These are phyloP conservation scores for Mortierella claussenii DNA, from an alignment of 192 early-diverging fungal genomes.

Conservation along the genomic window DNA sequence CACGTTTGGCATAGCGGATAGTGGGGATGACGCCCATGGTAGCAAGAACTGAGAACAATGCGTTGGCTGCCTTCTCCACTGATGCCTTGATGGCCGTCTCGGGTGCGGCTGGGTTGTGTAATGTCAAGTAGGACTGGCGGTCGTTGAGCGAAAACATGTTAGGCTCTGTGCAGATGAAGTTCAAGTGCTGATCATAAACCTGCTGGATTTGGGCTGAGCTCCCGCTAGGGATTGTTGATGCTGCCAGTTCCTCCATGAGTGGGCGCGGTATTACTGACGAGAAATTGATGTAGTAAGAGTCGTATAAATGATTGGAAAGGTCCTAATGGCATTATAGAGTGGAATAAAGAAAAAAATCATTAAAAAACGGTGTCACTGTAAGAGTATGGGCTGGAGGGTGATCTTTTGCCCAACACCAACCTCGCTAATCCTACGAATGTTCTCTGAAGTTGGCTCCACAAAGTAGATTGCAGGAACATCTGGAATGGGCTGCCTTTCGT, in stretches of 20 bases:
- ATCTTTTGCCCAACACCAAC: slow-evolving; percentile 68
- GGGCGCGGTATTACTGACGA: slow-evolving; percentile 85
- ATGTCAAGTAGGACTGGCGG: slow-evolving; percentile 76
- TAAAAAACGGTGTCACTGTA: not conserved
- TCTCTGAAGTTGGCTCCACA: slow-evolving; percentile 89
- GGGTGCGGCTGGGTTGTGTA: slow-evolving; percentile 86
- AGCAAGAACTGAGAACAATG: slow-evolving; percentile 91
- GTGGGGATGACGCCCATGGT: slow-evolving; percentile 92
- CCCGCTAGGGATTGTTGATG: slow-evolving; percentile 78
- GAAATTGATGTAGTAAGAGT: slow-evolving; percentile 97
- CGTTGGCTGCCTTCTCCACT: slow-evolving; percentile 81
- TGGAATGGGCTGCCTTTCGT: slow-evolving; percentile 87
- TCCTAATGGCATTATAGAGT: slow-evolving; percentile 65
- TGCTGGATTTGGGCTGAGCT: slow-evolving; percentile 87
- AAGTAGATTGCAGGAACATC: slow-evolving; percentile 99
- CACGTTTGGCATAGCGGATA: slow-evolving; percentile 90
- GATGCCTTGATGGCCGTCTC: slow-evolving; percentile 85
- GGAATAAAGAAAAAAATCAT: not conserved
- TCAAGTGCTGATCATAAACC: slow-evolving; percentile 97
- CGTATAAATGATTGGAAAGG: slow-evolving; percentile 89
- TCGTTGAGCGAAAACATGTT: slow-evolving; percentile 95
- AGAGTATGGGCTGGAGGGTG: not conserved
- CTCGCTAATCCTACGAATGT: slow-evolving; percentile 81
- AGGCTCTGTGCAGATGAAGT: slow-evolving; percentile 92
- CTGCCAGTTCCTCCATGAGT: slow-evolving; percentile 93